Percentiles rank a stretch among this genome's conserved stretches.
These are phyloP conservation scores for Spongospora subterranea DNA, from an alignment of 208 protist genomes.

Conservation along the genomic window DNA sequence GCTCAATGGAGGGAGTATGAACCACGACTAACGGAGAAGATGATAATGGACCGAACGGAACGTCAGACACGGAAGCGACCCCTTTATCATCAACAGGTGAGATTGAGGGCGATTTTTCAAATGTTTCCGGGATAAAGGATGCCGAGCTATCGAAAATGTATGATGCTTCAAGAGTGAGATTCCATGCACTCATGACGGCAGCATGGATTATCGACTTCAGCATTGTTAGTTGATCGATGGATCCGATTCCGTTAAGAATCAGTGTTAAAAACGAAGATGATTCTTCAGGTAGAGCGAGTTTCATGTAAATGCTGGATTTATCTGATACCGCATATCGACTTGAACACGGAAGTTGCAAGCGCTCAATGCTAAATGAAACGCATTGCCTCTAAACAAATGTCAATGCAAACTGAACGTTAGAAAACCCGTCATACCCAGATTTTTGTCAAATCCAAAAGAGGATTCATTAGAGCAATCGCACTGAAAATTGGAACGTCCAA, in stretches of 20 bases:
- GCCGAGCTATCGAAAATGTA: constrained; percentile 10
- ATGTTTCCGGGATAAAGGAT: neutral
- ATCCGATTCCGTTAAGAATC: neutral
- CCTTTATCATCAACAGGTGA: neutral
- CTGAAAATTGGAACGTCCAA: neutral
- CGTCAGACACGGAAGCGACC: neutral
- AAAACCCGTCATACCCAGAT: neutral
- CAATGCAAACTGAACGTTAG: neutral
- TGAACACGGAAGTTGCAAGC: neutral
- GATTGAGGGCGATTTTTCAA: neutral
- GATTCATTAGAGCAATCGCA: neutral
- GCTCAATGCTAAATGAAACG: neutral
- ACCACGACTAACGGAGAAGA: neutral
- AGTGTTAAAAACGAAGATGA: neutral
- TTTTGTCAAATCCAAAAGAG: neutral
- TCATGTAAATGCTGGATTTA: neutral
- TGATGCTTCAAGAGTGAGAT: neutral
- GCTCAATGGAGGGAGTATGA: neutral
- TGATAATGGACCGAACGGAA: neutral
- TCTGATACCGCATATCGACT: neutral
- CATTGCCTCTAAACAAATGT: neutral
- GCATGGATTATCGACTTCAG: neutral
- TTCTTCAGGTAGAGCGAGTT: neutral
- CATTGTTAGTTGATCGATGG: neutral
- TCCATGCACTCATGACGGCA: neutral